phyloP scores from a whole-genome alignment of 148 eudicot genomes.

The Nepenthes mirabilis region DNA sequence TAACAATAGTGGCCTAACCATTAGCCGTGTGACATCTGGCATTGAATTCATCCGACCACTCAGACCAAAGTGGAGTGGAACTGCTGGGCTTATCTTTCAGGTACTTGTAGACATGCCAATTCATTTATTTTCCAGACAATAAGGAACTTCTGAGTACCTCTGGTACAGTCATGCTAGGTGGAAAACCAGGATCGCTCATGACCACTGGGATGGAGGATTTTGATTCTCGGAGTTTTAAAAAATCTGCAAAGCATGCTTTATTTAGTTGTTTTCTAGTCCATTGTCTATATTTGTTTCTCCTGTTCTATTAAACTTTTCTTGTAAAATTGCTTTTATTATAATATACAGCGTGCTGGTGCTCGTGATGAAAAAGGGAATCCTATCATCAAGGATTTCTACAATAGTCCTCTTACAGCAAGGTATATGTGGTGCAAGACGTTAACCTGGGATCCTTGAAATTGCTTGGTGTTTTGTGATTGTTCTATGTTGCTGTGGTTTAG shows the following conservation, averaged over 20 bases:
- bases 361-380: constrained; percentile 86
- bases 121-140: background rate
- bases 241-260: too few relatives aligned
- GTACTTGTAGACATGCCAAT: constrained; percentile 14
- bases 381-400: constrained; percentile 72
- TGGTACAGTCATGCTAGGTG: too few relatives aligned
- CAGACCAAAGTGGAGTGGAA: constrained; percentile 97
- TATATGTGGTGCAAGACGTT: constrained; percentile 5
- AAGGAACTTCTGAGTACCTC: too few relatives aligned
- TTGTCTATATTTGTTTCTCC: background rate
- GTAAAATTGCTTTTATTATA: background rate
- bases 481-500: background rate
- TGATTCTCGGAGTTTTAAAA: too few relatives aligned
- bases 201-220: too few relatives aligned
- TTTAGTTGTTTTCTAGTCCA: too few relatives aligned
- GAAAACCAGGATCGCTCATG: too few relatives aligned
- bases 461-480: constrained; percentile 1
- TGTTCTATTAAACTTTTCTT: background rate
- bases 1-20: constrained; percentile 52
- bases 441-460: background rate
- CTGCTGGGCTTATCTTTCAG: constrained; percentile 92
- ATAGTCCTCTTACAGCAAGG: constrained; percentile 93
- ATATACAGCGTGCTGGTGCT: constrained; percentile 81
- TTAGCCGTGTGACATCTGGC: constrained; percentile 85
- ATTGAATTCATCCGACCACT: constrained; percentile 88